These are phyloP conservation scores for Gracilaria gracilis DNA, from an alignment of 23 red algal species.

Conservation along the genomic window DNA sequence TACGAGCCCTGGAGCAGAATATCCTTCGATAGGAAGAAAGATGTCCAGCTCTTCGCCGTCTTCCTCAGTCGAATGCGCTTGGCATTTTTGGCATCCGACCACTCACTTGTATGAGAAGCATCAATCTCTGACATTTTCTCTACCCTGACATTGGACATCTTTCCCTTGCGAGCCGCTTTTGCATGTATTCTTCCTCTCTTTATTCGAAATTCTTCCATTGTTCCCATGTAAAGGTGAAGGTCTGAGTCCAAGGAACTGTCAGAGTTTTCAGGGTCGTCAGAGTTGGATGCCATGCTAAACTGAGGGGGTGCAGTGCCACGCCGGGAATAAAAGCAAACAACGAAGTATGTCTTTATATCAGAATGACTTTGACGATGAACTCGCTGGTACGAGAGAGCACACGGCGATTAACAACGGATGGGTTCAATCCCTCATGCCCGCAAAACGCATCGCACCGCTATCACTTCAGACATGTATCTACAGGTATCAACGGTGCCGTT, in stretches of 20 bases:
- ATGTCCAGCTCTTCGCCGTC: neutral
- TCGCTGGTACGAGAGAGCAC: too few species aligned
- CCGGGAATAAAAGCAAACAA: too few species aligned
- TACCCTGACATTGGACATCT: neutral
- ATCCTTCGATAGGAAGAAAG: neutral
- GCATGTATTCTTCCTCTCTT: neutral
- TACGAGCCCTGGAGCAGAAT: constrained; percentile 7
- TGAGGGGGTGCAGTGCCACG: neutral
- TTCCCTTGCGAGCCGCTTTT: neutral
- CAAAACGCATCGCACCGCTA: too few species aligned
- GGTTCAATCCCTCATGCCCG: too few species aligned
- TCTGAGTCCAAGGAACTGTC: constrained; percentile 18
- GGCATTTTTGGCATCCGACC: neutral
- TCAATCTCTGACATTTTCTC: constrained; percentile 12
- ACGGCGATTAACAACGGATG: too few species aligned
- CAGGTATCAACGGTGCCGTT: too few species aligned
- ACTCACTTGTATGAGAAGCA: neutral
- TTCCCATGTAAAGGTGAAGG: constrained; percentile 6
- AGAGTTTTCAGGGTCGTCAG: neutral
- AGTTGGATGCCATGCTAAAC: neutral
- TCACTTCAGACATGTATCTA: too few species aligned
- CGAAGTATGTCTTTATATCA: too few species aligned
- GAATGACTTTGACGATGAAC: too few species aligned
- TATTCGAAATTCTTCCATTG: constrained; percentile 13
- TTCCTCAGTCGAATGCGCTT: constrained; percentile 1